These are phyloP conservation scores for Quercus suber DNA, from an alignment of 306 rosid genomes.

Conservation along the genomic window DNA sequence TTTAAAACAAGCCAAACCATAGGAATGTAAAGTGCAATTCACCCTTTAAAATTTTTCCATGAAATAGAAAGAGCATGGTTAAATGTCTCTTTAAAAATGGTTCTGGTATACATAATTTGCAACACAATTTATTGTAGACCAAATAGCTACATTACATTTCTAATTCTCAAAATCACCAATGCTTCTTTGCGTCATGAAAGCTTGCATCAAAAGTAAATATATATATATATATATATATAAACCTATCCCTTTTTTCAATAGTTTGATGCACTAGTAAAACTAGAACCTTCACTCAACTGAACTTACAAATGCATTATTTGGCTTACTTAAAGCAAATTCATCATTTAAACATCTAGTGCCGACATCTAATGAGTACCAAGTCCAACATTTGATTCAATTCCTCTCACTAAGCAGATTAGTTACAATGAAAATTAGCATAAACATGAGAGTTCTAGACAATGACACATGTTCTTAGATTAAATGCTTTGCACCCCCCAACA, in stretches of 20 bases:
- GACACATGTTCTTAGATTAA: too few relatives aligned
- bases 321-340: background rate
- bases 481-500: too few relatives aligned
- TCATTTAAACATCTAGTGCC: background rate
- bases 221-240: too few relatives aligned
- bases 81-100: background rate
- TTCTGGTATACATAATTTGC: background rate
- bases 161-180: background rate
- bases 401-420: background rate
- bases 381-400: background rate
- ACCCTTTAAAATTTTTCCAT: background rate
- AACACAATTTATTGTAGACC: background rate
- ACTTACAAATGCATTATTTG: background rate
- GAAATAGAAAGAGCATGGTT: background rate
- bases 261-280: background rate
- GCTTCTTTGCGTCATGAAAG: background rate
- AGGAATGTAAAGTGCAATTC: too few relatives aligned
- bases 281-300: background rate
- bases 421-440: too few relatives aligned
- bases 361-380: background rate
- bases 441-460: too few relatives aligned
- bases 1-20: too few relatives aligned
- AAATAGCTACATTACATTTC: background rate
- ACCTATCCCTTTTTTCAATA: background rate
- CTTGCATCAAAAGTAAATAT: background rate